Conservation (phyloP, 2,329 filamentous ascomycete genomes). For the Neurospora sp. region DNA sequence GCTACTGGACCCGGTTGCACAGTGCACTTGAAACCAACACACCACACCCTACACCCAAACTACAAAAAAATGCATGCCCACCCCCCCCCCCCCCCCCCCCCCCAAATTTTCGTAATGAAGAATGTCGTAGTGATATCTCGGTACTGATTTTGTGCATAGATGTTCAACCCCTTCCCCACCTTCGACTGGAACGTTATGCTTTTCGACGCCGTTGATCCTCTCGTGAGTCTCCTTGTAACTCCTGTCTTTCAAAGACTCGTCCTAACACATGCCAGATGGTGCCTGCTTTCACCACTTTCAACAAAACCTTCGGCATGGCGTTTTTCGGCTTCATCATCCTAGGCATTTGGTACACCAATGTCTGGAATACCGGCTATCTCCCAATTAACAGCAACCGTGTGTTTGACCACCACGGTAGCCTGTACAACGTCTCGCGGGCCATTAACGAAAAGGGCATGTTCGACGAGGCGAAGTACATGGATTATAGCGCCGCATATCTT, state of each 20-base stretch:
- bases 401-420: conserved; percentile 28
- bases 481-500: conserved; percentile 33
- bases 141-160: neutral
- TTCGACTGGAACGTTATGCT: conserved; percentile 38
- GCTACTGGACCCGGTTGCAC: no score
- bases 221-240: conserved; percentile 29
- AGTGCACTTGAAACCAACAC: no score
- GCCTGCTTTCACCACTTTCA: conserved; percentile 19
- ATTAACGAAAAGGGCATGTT: conserved; percentile 22
- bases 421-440: conserved; percentile 28
- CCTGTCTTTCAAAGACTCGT: neutral
- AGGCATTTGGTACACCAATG: conserved; percentile 18
- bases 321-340: conserved; percentile 16
- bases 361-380: conserved; percentile 27
- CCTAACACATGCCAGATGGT: conserved; percentile 5
- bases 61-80: no score
- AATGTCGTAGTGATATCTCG: neutral
- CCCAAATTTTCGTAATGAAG: neutral
- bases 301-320: conserved; percentile 15
- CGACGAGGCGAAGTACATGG: conserved; percentile 27
- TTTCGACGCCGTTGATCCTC: conserved; percentile 20
- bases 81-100: no score
- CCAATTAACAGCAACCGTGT: conserved; percentile 32
- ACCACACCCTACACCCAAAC: no score
- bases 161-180: conserved; percentile 37